Base-by-base conservation (phyloP, 2,329 filamentous ascomycete genomes). In the Ophiostoma perfectum region DNA sequence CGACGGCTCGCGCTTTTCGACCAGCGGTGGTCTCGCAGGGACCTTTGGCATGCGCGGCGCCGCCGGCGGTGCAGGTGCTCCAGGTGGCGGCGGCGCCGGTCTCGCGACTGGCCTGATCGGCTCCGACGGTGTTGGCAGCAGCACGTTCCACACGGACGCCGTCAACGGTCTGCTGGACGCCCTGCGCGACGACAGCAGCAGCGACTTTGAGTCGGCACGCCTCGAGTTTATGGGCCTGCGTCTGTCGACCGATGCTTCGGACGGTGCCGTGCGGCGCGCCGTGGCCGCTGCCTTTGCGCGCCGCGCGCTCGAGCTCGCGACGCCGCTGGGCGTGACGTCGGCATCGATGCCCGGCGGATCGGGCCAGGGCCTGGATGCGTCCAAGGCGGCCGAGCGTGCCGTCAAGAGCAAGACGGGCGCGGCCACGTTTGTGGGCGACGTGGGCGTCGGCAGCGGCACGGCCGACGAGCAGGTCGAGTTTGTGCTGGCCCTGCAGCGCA, bases 181-280 rank as follows among this genome's bases (percentile, higher is more conserved):
- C 38, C 83, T 98, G 58, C 89, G 90, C 66, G 85, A 87, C 70
- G 90, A 88, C 36, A 85, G 86, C 14, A 86, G 88, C 11, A 86
- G 88, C 9, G 91, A 96, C 76, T 95, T 96, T 72, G 93, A 97
- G 74, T 83, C 83, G 2, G 86, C 87, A 65, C 92, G 94, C 76
- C 86, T 98, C 45, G 95, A 99, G 77, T 90, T 99, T 71, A 96
- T 93, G 81, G 91, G 92, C 64, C 83, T 98, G n/a, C 90, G 94
- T 11, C 91, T 99, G 77, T 90, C 89, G 67, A 92, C 91, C 74
- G 92, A 98, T 75, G 95, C 95, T 2, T 93, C 92, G 0, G 94
- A 97, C 75, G 85, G 89, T 72, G 90, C 95, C 77, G 91, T 98
- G 75, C 91, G 94, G 62, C 89, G 90, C 45, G 93, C 95, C 16